Percentiles rank a stretch among this genome's conserved stretches.
These are phyloP conservation scores for Russula sp. DNA, from an alignment of 768 basidiomycete species.

Conservation along the genomic window DNA sequence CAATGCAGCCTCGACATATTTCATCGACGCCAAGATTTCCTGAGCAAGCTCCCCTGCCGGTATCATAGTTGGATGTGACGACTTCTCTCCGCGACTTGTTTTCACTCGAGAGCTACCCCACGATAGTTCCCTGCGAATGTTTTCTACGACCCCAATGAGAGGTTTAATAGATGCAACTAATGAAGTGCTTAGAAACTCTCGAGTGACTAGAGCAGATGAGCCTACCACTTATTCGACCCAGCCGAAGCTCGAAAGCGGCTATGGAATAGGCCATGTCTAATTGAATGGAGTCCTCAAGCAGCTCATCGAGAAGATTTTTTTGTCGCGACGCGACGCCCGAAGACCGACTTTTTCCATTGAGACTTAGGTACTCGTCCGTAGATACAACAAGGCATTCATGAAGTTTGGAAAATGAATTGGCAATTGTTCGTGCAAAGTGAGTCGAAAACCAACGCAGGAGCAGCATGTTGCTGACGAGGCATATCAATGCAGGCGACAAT, in stretches of 20 bases:
- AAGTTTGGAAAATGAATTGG: slow-evolving; percentile 32
- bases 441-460: slow-evolving; percentile 40
- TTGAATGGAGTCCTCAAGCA: slow-evolving; percentile 34
- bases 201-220: not conserved
- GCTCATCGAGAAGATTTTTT: slow-evolving; percentile 24
- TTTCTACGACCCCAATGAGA: slow-evolving; percentile 40
- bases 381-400: slow-evolving; percentile 32
- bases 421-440: slow-evolving; percentile 38
- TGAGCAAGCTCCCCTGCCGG: slow-evolving; percentile 34
- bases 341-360: slow-evolving; percentile 17
- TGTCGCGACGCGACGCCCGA: slow-evolving; percentile 23
- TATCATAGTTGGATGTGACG: slow-evolving; percentile 25
- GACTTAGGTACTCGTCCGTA: slow-evolving; percentile 29
- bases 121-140: slow-evolving; percentile 41
- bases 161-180: slow-evolving; percentile 40
- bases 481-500: slow-evolving; percentile 34
- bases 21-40: slow-evolving; percentile 34
- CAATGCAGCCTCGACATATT: slow-evolving; percentile 29
- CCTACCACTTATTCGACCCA: slow-evolving; percentile 41
- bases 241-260: slow-evolving; percentile 41
- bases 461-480: slow-evolving; percentile 35
- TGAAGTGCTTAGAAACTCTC: slow-evolving; percentile 8
- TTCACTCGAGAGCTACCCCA: slow-evolving; percentile 34
- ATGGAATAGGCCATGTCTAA: slow-evolving; percentile 40
- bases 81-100: not conserved